phyloP scores from a whole-genome alignment of 1,139 yeast genomes.

The Kurtzmaniella quercitrusa region DNA sequence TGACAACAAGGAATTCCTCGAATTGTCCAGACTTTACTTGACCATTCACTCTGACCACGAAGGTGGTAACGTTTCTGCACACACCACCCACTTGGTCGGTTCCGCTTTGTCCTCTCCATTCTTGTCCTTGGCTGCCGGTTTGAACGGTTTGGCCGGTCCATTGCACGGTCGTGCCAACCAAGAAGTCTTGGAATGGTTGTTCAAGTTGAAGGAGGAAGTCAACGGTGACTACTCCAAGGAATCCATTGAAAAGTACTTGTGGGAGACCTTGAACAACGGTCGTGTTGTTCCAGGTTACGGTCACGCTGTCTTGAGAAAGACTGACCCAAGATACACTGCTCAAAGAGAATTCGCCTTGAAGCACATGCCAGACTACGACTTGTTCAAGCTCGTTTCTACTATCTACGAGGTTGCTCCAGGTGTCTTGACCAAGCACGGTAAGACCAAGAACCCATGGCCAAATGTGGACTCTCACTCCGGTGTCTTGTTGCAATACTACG shows the following conservation, averaged over 20 bases:
- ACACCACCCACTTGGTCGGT: conserved; percentile 95
- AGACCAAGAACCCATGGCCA: conserved; percentile 99
- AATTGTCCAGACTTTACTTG: conserved; percentile 87
- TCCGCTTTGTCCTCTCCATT: conserved; percentile 93
- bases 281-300: conserved; percentile 98
- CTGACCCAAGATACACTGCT: conserved; percentile 97
- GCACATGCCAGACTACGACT: conserved; percentile 95
- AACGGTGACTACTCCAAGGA: conserved; percentile 69
- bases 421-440: conserved; percentile 93
- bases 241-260: conserved; percentile 80
- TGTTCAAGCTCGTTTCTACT: conserved; percentile 85
- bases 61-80: conserved; percentile 98
- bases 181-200: conserved; percentile 92
- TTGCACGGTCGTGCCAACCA: conserved; percentile 98
- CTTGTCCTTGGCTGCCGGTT: conserved; percentile 90
- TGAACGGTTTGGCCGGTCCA: conserved; percentile 97
- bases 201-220: conserved; percentile 73
- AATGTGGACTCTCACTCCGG: conserved; percentile 98
- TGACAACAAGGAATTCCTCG: conserved; percentile 74
- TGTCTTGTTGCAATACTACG: conserved; percentile 94
- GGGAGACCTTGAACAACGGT: conserved; percentile 89
- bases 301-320: conserved; percentile 93
- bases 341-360: conserved; percentile 95
- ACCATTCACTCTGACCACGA: conserved; percentile 97
- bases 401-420: conserved; percentile 95